These are phyloP conservation scores for Cucurbita ficifolia DNA, from an alignment of 306 rosid species.

Conservation along the genomic window DNA sequence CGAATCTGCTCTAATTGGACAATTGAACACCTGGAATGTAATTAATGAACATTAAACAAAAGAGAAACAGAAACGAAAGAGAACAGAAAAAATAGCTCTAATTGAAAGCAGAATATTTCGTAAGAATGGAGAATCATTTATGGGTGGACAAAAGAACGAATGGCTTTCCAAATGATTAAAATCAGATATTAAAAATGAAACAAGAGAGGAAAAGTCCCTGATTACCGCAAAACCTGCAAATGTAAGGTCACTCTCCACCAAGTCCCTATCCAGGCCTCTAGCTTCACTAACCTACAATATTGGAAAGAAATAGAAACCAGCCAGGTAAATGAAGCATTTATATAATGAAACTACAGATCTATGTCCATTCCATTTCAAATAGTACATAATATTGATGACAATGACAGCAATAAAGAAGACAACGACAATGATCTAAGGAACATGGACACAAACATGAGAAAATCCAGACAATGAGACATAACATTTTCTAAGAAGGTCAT, in stretches of 20 bases:
- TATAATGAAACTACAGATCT: not conserved
- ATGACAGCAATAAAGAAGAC: not conserved
- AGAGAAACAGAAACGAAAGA: slow-evolving; percentile 7
- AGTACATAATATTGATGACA: not conserved
- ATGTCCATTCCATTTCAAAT: not conserved
- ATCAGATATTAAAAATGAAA: not conserved
- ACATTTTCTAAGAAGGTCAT: not conserved
- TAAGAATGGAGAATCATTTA: not conserved
- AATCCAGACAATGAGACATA: not conserved
- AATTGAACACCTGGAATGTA: slow-evolving; percentile 76
- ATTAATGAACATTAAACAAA: slow-evolving; percentile 6
- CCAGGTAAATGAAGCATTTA: not conserved
- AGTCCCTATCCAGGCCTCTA: slow-evolving; percentile 91
- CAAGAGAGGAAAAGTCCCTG: not conserved
- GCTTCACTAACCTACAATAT: slow-evolving; percentile 95
- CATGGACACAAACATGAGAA: not conserved
- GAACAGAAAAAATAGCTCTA: not conserved
- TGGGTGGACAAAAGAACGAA: not conserved
- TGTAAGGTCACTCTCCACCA: slow-evolving; percentile 74
- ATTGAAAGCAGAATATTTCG: not conserved
- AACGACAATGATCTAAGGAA: not conserved
- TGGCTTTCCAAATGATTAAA: not conserved
- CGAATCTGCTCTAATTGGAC: slow-evolving; percentile 95
- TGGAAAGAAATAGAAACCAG: slow-evolving; percentile 3
- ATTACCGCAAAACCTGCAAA: slow-evolving; percentile 97